Evolutionary conservation across 2,329 filamentous ascomycete species (phyloP), one percentile per base, ranked within the genome.

Genomic region (Niveomyces coronatus): DNA sequence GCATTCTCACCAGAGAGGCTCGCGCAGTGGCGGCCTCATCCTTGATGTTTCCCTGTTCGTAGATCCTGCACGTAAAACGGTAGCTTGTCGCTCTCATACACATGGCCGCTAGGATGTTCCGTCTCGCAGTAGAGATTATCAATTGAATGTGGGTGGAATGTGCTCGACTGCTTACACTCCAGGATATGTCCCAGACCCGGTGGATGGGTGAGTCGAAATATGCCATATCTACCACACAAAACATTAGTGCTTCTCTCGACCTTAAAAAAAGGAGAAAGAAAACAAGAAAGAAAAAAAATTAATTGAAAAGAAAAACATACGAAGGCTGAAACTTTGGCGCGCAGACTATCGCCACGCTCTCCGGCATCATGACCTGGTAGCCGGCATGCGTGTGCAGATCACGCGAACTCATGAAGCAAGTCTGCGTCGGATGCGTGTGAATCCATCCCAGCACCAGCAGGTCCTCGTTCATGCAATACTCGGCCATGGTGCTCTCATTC

Each of bases 321-420:
- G 79, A 82, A 31, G 83, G 84, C 24, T 71, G 68, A 51, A 83
- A 85, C 40, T 74, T 82, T 1, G 91, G 91, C 5, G 91, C 85
- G 62, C 91, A 98, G 27, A 98, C 91, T 51, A 98, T 94, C 4
- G 91, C 91, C 45, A 98, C 87, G 50, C 85, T 93, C 66, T 98
- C 91, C 1, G 87, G 82, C 62, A 96, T 75, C 86, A 95, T 95
- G 43, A 91, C 79, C 60, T 98, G 91, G 56, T 95, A 96, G 9
- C 87, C 87, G 3, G 81, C 80, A 54, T 94, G 89, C 0, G 93
- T 98, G 55, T 98, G 91, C 47, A 96, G 56, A 54, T 98, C 91
- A 35, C 89, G 71, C 34, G 83, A 91, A 55, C 86, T 94, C 85
- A 98, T 93, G 57, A 98, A 98, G 60, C 91, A 98, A 0, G 86